These are phyloP conservation scores for Tylopilus sp. DNA, from an alignment of 1,284 basidiomycete genomes.

Conservation along the genomic window DNA sequence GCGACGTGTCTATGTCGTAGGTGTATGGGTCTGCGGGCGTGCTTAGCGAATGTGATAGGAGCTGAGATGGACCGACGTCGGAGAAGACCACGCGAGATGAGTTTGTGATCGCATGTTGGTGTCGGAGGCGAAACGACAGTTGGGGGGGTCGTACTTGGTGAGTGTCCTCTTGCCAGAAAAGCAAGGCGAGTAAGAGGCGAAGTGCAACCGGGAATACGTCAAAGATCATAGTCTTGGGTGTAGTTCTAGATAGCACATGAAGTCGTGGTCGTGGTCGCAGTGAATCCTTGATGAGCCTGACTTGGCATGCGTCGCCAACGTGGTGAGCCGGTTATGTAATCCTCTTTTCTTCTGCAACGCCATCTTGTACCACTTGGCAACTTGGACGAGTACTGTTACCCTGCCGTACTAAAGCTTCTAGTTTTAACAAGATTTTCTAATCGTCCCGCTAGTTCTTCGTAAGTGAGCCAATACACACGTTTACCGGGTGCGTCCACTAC, in stretches of 20 bases:
- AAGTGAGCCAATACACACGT: background rate
- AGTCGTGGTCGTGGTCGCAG: background rate
- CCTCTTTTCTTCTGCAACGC: background rate
- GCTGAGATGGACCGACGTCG: conserved; percentile 39
- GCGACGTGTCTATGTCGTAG: conserved; percentile 38
- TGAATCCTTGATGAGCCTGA: background rate
- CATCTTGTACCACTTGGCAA: no score
- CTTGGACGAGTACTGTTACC: background rate
- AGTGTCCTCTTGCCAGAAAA: conserved; percentile 22
- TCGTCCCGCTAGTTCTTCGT: background rate
- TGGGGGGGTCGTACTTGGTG: conserved; percentile 18
- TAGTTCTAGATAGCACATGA: background rate
- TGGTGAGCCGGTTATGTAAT: conserved; percentile 9
- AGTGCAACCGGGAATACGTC: conserved; percentile 22
- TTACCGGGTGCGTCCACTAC: background rate
- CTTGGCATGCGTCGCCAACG: no score
- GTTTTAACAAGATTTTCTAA: no score
- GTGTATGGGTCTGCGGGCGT: conserved; percentile 28
- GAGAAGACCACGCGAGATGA: conserved; percentile 53
- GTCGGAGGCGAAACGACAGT: conserved; percentile 59
- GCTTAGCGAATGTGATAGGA: conserved; percentile 21
- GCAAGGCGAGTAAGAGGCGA: conserved; percentile 25
- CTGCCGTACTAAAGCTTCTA: no score
- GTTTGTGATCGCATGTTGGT: conserved; percentile 54
- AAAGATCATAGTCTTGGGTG: conserved; percentile 16